Evolutionary conservation across 805 yeast species (phyloP), one percentile per base, ranked within the genome.

Genomic region (Candida chauliodis): DNA sequence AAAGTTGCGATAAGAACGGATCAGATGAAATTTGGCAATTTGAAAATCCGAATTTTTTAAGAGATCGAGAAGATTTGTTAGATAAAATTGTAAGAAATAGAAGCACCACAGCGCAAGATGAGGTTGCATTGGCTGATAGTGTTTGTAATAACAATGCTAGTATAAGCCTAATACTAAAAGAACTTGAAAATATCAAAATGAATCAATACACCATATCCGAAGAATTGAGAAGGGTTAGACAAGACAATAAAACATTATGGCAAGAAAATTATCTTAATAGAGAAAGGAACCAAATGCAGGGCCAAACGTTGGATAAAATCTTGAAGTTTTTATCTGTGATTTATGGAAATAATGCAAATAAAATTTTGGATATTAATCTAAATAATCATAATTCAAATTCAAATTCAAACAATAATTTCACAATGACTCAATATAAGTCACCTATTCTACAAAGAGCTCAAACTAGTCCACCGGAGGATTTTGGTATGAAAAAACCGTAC

Each of bases 231-330:
- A 72, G 97, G 41, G 79, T 93, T 26, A 74, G 89, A 42, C 81
- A 81, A 43, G 98, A 93, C 55, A 93, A 91, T 62, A 91, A 87
- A 56, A 60, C 87, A 51, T 63, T 93, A 31, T 93, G 99, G 99
- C 81, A 83, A 44, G 98, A 93, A 55, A 83, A 88, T 52, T 81
- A 74, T 55, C 64, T 80, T 41, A 82, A 91, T 5, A 72, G 97
- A 38, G 97, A 91, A 56, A 76, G 90, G 46, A 86, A 90, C 58
- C 78, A 83, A 50, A 73, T 81, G 23, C 98, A 93, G 56, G 80
- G 91, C 28, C 91, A 85, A 45, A 87, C 96, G 16, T 69, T 93
- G 40, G 95, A 89, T 47, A 84, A 86, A 46, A 91, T 93, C 36
- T 63, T 93, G 51, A 77, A 93, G 49, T 91, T 93, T 48, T 68